Base-by-base conservation (phyloP, 805 yeast species). In the Metschnikowia borealis region DNA sequence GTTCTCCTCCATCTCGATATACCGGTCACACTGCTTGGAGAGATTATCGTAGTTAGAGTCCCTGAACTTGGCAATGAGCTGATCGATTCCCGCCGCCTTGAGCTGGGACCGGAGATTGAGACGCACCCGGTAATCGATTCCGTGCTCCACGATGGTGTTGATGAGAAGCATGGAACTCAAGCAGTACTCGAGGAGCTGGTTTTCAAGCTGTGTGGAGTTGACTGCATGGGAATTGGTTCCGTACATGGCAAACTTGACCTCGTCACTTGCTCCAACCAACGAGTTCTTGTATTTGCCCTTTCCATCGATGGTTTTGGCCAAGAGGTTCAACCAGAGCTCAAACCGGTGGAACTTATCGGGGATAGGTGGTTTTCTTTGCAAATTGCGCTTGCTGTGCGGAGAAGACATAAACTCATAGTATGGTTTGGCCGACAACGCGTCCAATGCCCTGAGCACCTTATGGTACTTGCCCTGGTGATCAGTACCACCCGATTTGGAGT, bases 231-330 rank as follows among this genome's bases (percentile, higher is more conserved):
- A 47, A n/a, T 33, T 42, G 5, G 60, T 46, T 36, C 57, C 59
- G 39, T 54, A 44, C 47, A 52, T 42, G 26, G 60, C 60, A 38
- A 38, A 46, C 51, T 82, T 83, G 48, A 82, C 77, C 57, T 92
- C 97, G 8, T 85, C 94, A 51, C 89, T 84, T 0, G 97, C 96
- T 1, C 97, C 97, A 7, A 92, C 98, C 60, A 85, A 67, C 0
- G 97, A 88, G 10, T 97, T 96, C 78, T 87, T 77, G 54, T 71
- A 72, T 59, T 83, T 85, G 6, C 98, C 98, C 58, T 91, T 78
- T 2, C 97, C 97, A 50, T 83, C 89, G 40, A 89, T 60, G 0
- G 91, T 84, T 44, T 78, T 79, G 46, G 78, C 84, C 3, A 89
- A 84, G 11, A 82, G 70, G 44, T 71, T 68, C 41, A 89, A 62